phyloP scores from a whole-genome alignment of 768 basidiomycete species.

The Tricholoma matsutake region DNA sequence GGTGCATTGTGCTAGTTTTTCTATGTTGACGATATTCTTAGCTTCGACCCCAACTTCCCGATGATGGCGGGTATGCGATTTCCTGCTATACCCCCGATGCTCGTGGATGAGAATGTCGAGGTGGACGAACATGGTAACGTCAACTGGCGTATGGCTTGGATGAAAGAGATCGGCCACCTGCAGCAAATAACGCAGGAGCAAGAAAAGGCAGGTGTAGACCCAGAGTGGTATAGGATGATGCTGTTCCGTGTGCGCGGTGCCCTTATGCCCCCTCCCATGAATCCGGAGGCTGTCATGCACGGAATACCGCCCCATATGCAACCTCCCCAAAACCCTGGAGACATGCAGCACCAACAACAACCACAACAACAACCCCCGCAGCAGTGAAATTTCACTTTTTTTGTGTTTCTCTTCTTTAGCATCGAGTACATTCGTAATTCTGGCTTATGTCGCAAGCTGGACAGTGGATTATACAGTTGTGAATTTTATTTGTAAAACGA shows the following conservation, averaged over 20 bases:
- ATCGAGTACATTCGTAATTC: neutral
- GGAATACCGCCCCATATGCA: conserved; percentile 41
- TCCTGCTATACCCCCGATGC: conserved; percentile 53
- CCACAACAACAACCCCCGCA: conserved; percentile 30
- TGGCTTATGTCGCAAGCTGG: neutral
- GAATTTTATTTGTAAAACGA: neutral
- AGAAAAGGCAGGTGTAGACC: conserved; percentile 76
- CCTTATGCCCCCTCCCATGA: conserved; percentile 58
- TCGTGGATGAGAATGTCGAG: conserved; percentile 63
- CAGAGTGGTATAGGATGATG: conserved; percentile 89
- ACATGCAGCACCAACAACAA: conserved; percentile 36
- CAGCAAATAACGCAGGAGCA: conserved; percentile 78
- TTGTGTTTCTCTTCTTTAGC: neutral
- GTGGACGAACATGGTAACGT: conserved; percentile 77
- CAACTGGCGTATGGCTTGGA: conserved; percentile 77
- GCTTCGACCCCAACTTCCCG: conserved; percentile 73
- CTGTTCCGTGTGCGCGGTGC: conserved; percentile 72
- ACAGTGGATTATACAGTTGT: neutral
- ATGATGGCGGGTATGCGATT: conserved; percentile 71
- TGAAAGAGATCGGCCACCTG: conserved; percentile 74
- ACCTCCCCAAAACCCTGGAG: conserved; percentile 35
- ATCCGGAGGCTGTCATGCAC: conserved; percentile 47
- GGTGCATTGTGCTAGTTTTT: neutral
- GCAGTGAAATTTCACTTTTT: conserved; percentile 6
- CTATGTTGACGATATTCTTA: conserved; percentile 24